Evolutionary conservation across 768 basidiomycete genomes (phyloP), one percentile per base, ranked within the genome.

Genomic region (Gloeopeniophorella convolvens): DNA sequence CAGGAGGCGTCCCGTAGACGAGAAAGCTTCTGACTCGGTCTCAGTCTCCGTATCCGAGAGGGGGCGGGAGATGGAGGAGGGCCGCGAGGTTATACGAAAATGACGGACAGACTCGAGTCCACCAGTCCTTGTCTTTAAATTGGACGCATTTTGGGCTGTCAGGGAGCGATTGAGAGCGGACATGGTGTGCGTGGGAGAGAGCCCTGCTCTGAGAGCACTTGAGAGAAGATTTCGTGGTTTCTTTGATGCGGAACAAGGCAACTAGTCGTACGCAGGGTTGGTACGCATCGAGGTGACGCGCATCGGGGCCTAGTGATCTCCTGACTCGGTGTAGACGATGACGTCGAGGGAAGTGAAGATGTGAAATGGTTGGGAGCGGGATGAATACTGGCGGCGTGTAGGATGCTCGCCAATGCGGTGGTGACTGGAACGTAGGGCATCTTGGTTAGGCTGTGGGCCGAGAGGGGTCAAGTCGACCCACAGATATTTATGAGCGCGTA

Each of bases 1-100:
- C 15, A 15, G 30, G 43, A 4, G 9, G 13, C 18, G 31, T 5
- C 21, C 27, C 11, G 26, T 11, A 1, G 24, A 2, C 2, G 12
- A 3, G 1, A 20, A 33, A 13, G 21, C 21, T 12, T 51, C 50
- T 2, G 18, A n/a, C 1, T 51, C 39, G 4, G 30, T 41, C 10
- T 52, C 51, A 1, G 48, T 50, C 9, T 54, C 52, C 4, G 52
- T 16, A 8, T 42, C 40, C 18, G 50, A 46, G 24, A 41, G 15
- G 10, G 40, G 15, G 23, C 33, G 18, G 23, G 30, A 42, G 27
- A 49, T 28, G 41, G 51, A 30, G 12, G 27, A 42, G 27, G 51
- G 51, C 6, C 47, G 32, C 18, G n/a, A 46, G 9, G 27, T 50
- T 18, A 40, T 10, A 23, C 42, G 41, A 31, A 49, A 54, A 13